Conservation (phyloP, 148 eudicot species). For the Rhododendron kiyosumense region DNA sequence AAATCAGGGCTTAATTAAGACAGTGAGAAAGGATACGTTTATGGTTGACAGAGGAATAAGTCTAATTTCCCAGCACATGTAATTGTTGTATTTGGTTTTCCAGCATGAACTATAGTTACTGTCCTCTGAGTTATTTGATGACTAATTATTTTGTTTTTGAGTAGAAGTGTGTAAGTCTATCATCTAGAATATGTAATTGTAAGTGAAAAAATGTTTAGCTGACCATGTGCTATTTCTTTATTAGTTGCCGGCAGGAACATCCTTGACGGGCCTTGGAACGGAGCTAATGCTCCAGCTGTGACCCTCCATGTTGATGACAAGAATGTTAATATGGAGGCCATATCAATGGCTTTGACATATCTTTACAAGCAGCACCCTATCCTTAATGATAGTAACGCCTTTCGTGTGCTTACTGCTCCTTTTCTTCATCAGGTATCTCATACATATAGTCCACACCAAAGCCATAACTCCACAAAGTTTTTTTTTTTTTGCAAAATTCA, state of each 20-base stretch:
- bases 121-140: neutral
- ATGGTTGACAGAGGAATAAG: neutral
- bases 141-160: neutral
- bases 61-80: neutral
- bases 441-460: neutral
- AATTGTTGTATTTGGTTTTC: neutral
- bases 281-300: constrained; percentile 83
- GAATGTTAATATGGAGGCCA: constrained; percentile 83
- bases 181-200: neutral
- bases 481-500: too few species aligned
- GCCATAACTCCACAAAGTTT: too few species aligned
- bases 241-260: constrained; percentile 58
- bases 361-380: constrained; percentile 92
- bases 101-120: neutral
- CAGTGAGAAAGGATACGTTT: neutral
- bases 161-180: neutral
- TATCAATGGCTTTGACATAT: constrained; percentile 85
- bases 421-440: constrained; percentile 90
- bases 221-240: neutral
- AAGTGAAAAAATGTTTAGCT: neutral
- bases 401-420: constrained; percentile 95
- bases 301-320: constrained; percentile 86
- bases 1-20: neutral
- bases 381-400: constrained; percentile 87
- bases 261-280: constrained; percentile 99